These are phyloP conservation scores for Monosiga brevicollis DNA, from an alignment of 78 protist species.

Conservation along the genomic window DNA sequence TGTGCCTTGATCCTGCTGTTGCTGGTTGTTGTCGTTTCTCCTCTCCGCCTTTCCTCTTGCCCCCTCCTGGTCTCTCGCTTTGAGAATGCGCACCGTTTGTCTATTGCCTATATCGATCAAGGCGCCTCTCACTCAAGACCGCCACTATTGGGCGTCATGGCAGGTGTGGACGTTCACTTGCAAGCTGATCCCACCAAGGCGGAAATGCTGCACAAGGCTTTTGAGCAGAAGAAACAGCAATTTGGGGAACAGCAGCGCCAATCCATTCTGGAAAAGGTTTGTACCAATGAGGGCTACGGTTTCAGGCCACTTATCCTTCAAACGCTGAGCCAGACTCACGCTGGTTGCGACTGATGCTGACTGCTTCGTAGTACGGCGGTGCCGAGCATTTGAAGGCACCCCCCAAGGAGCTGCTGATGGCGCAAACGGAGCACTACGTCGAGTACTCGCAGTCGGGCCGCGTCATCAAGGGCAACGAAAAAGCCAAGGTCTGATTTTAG, in stretches of 20 bases:
- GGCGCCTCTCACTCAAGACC: too few species aligned
- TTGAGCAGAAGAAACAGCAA: background rate
- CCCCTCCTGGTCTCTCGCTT: too few species aligned
- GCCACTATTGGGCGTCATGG: too few species aligned
- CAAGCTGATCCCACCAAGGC: constrained; percentile 89
- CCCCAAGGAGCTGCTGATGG: constrained; percentile 43
- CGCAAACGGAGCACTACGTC: constrained; percentile 78
- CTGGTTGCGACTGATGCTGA: too few species aligned
- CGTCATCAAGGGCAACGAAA: constrained; percentile 57
- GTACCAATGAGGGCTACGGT: background rate
- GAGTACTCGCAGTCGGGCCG: constrained; percentile 78
- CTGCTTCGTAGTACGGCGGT: constrained; percentile 94
- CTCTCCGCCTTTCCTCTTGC: too few species aligned
- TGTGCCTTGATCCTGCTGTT: too few species aligned
- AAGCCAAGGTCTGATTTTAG: constrained; percentile 1
- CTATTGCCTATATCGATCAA: too few species aligned
- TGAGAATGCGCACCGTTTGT: too few species aligned
- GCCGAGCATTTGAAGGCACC: constrained; percentile 49
- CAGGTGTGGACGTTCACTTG: constrained; percentile 71
- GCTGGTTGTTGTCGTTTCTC: too few species aligned
- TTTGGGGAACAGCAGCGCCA: background rate
- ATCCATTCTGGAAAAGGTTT: background rate
- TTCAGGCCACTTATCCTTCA: background rate
- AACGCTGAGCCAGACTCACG: too few species aligned
- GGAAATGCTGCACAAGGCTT: constrained; percentile 46